Percentiles rank a stretch among this genome's conserved stretches.
phyloP scores from a whole-genome alignment of 2,329 filamentous ascomycete genomes.

The Teratosphaeria gauchensis region DNA sequence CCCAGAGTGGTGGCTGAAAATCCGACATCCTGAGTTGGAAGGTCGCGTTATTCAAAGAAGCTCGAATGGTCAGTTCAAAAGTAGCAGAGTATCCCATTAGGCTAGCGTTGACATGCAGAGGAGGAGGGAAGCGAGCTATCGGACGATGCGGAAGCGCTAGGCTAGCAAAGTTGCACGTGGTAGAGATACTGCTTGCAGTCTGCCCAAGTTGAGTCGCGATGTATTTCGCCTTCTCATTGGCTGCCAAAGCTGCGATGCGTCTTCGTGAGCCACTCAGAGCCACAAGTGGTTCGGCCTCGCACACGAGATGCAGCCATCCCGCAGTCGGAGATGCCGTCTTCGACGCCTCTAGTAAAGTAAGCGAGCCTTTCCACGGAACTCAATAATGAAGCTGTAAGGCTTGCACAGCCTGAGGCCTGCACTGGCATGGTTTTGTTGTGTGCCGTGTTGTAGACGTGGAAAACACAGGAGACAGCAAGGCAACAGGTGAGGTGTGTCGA shows the following conservation, averaged over 20 bases:
- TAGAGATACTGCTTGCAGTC: neutral
- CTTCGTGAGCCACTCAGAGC: neutral
- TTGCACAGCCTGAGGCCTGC: neutral
- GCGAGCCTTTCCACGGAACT: neutral
- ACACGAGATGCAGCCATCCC: conserved; percentile 1
- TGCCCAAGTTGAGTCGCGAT: too few relatives aligned
- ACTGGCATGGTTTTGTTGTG: neutral
- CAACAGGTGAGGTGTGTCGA: neutral
- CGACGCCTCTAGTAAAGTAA: neutral
- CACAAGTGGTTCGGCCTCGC: neutral
- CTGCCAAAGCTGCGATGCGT: neutral
- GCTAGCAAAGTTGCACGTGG: neutral
- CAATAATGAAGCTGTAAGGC: neutral
- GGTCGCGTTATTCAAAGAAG: neutral
- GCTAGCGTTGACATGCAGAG: neutral
- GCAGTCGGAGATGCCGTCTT: conserved; percentile 1
- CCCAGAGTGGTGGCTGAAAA: neutral
- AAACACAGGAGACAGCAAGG: neutral
- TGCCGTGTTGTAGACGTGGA: neutral
- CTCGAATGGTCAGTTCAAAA: neutral
- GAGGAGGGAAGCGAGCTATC: neutral
- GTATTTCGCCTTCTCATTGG: neutral
- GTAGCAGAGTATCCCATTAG: neutral
- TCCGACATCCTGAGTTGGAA: neutral
- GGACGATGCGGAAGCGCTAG: neutral